These are phyloP conservation scores for Actinidia chinensis DNA, from an alignment of 179 eudicot genomes.

Conservation along the genomic window DNA sequence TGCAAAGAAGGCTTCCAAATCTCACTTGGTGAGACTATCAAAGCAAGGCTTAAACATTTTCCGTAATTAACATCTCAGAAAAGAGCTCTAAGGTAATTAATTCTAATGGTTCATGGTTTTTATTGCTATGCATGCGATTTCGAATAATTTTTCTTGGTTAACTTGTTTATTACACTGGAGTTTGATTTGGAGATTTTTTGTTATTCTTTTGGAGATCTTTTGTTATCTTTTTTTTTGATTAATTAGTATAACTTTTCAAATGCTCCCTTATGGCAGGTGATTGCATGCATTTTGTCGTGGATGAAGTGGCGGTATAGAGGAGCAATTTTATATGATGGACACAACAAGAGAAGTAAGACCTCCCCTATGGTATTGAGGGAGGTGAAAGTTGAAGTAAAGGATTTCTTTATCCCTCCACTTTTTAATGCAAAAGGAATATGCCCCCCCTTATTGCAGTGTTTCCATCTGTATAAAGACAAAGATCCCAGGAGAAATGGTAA, in stretches of 20 bases:
- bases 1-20: conserved; percentile 80
- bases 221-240: not conserved
- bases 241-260: not conserved
- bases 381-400: too few species aligned
- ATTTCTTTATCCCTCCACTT: too few species aligned
- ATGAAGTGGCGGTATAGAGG: conserved; percentile 80
- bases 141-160: too few species aligned
- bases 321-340: conserved; percentile 76
- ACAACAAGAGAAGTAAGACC: conserved; percentile 58
- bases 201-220: not conserved
- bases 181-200: too few species aligned
- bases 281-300: conserved; percentile 72
- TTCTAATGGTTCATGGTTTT: not conserved
- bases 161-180: too few species aligned
- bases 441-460: too few species aligned
- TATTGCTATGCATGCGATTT: not conserved
- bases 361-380: too few species aligned
- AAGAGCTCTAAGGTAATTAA: conserved; percentile 47
- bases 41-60: conserved; percentile 82
- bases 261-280: conserved; percentile 43
- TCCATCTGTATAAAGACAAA: too few species aligned
- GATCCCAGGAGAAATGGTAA: too few species aligned
- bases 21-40: conserved; percentile 74
- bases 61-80: conserved; percentile 88
- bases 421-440: too few species aligned